Conservation (phyloP, 441 rosid genomes). For the Eutrema salsugineum region DNA sequence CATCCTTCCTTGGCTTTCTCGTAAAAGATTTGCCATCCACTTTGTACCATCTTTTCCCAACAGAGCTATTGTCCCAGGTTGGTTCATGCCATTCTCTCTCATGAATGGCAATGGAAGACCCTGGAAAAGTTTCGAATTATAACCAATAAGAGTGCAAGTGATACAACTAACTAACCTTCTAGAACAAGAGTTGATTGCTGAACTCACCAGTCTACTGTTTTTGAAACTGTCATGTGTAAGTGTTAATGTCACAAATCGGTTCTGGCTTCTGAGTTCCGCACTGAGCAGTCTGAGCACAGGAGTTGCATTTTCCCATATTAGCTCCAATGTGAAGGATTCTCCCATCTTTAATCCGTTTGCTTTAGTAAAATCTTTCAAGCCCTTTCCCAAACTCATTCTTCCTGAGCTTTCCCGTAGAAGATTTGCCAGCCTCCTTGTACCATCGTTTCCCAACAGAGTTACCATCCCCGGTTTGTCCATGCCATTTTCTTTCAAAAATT, state of each 20-base stretch:
- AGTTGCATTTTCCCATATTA: background rate
- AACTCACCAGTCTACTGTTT: background rate
- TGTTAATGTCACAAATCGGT: background rate
- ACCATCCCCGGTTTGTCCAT: background rate
- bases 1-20: background rate
- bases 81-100: background rate
- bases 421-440: slow-evolving; percentile 10
- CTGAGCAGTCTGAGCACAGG: background rate
- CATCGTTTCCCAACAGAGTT: background rate
- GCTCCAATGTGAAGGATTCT: background rate
- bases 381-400: slow-evolving; percentile 19
- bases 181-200: background rate
- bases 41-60: background rate
- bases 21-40: background rate
- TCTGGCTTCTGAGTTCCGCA: background rate
- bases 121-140: background rate
- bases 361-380: slow-evolving; percentile 14
- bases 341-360: background rate
- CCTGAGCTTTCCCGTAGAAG: slow-evolving; percentile 10
- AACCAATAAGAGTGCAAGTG: background rate
- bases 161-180: background rate
- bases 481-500: background rate
- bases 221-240: background rate
- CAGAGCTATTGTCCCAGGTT: background rate
- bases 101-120: background rate